Conservation (phyloP, 495 filamentous ascomycete species). For the Xylaria palmicola region DNA sequence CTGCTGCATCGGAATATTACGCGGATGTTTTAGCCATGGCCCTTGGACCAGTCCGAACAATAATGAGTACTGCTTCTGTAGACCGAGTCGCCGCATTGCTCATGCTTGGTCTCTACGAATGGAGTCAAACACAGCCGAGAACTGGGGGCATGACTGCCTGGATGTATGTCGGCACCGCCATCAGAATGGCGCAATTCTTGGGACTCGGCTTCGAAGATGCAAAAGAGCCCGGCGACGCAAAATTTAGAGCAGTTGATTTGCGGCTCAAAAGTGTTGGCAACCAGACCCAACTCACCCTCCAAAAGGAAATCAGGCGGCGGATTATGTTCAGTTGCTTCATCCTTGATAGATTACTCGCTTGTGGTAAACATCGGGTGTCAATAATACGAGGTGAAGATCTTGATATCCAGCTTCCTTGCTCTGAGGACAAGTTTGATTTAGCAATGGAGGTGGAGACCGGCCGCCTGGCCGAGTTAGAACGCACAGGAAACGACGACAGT, state of each 20-base stretch:
- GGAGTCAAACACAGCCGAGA: conserved; percentile 63
- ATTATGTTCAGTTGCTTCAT: conserved; percentile 88
- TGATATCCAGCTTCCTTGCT: conserved; percentile 64
- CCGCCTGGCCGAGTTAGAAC: conserved; percentile 41
- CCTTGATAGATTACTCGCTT: conserved; percentile 75
- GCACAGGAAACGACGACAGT: conserved; percentile 65
- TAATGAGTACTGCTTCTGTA: conserved; percentile 58
- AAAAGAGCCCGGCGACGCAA: conserved; percentile 15
- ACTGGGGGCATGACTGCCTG: conserved; percentile 70
- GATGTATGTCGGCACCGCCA: conserved; percentile 75
- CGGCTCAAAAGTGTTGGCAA: conserved; percentile 16
- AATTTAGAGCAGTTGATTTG: conserved; percentile 43
- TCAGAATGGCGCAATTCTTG: conserved; percentile 69
- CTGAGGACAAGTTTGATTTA: conserved; percentile 65
- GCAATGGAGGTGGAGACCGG: conserved; percentile 65
- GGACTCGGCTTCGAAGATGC: conserved; percentile 65
- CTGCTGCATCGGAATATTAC: conserved; percentile 76
- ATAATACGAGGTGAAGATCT: conserved; percentile 69
- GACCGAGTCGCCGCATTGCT: conserved; percentile 73
- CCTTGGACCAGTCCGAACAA: conserved; percentile 55
- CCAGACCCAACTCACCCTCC: conserved; percentile 56
- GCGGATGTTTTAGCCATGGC: conserved; percentile 66
- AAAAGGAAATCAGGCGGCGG: conserved; percentile 73
- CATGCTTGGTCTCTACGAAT: conserved; percentile 84
- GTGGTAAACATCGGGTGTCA: conserved; percentile 69